Base-by-base conservation (phyloP, 2,329 filamentous ascomycete genomes). In the Sclerotinia minor region DNA sequence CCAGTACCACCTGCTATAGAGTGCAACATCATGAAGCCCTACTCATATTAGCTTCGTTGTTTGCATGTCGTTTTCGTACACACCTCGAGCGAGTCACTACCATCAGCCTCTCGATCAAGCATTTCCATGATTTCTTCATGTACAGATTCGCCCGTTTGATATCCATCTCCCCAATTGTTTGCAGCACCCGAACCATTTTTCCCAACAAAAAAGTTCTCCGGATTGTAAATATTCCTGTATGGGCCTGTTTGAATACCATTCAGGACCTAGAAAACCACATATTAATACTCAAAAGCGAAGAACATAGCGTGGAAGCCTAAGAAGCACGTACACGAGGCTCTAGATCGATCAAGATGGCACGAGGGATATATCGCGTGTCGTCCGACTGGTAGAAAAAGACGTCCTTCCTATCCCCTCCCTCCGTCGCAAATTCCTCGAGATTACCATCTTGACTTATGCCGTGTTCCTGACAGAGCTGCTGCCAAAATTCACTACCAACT, bases 361-460 rank as follows among this genome's bases (percentile, higher is more conserved):
- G 88, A 15, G 95, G 95, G 73, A 99, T 98, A 80, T 99, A 99
- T 81, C 95, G 87, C 69, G 95, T 99, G 78, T 99, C 95, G 83
- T 99, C 95, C 77, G 94, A 98, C 84, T 96, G 94, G 82, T 98
- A 99, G 85, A 97, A 98, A 82, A 98, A 98, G 70, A 99, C 95
- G 80, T 99, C 95, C 79, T 99, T 99, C 75, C 95, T 90, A 81
- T 99, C 95, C 73, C 94, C 94, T 77, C 95, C 95, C 80, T 98
- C 95, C 61, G 93, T 97, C 77, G 95, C 95, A 82, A 97, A 97
- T 79, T 97, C 94, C 78, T 97, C 94, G 68, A 99, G 86, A 79
- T 98, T 98, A 68, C 95, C 95, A 81, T 98, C 93, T 78, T 95
- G 92, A 76, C 91, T 97, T 82, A 99, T 99, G 71, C 96, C 95